Percentiles rank a stretch among this genome's conserved stretches.
Evolutionary conservation across 345 rosid species (phyloP).

Genomic region (Eutrema yunnanense): DNA sequence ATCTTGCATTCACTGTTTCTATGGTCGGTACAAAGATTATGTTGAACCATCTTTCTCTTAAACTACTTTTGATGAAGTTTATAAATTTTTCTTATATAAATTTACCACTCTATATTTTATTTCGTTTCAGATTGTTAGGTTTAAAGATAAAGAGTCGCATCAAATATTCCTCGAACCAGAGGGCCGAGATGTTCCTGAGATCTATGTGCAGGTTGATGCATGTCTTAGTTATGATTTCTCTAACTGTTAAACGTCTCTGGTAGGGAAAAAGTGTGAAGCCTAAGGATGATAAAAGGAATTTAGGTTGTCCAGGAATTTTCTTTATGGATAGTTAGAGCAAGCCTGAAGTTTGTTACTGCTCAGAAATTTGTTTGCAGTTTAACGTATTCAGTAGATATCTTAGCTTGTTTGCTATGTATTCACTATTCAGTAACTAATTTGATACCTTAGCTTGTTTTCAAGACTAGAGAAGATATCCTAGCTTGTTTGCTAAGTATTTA

Average conservation of each 20-base stretch:
- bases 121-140: slow-evolving; percentile 73
- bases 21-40: neutral
- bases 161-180: slow-evolving; percentile 99
- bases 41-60: slow-evolving; percentile 2
- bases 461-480: slow-evolving; percentile 1
- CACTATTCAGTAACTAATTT: neutral
- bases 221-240: slow-evolving; percentile 12
- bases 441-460: neutral
- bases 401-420: neutral
- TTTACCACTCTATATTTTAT: neutral
- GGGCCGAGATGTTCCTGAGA: slow-evolving; percentile 92
- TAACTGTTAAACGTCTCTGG: neutral
- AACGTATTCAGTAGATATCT: neutral
- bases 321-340: neutral
- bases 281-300: neutral
- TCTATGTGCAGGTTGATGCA: slow-evolving; percentile 80
- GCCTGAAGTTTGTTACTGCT: slow-evolving; percentile 1
- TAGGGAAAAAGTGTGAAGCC: neutral
- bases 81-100: neutral
- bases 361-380: neutral
- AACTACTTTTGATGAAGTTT: slow-evolving; percentile 3
- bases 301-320: neutral
- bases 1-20: neutral
- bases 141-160: slow-evolving; percentile 90
- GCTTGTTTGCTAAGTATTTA: neutral